Base-by-base conservation (phyloP, 2,329 filamentous ascomycete species). In the Aureobasidium subglaciale region DNA sequence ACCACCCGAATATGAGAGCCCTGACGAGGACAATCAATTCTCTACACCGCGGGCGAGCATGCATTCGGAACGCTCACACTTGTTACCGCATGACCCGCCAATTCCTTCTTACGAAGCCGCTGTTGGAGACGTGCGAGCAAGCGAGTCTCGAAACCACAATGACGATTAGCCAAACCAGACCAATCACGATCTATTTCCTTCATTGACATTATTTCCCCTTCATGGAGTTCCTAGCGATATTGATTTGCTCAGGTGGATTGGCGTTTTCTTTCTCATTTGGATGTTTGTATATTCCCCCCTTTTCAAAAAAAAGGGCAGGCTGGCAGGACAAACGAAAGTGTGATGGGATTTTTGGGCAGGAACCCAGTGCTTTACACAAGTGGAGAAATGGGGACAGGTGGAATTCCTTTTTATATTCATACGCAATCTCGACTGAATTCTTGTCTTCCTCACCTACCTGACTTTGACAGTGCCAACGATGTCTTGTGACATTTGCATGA, bases 71-170 rank as follows among this genome's bases (percentile, higher is more conserved):
- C 41, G 43, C 34, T 43, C 58, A 40, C 60, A 59, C 52, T 42
- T 58, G 45, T 54, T 58, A 56, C 56, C 27, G 20, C 56, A 54
- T 16, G 60, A 58, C 42, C 86, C 88, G 22, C 88, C 89, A 0
- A 90, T 93, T 60, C 89, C 89, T 2, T 91, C 83, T 64, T 95
- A 95, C 67, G 88, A 84, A 68, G 88, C 88, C 58, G 89, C 88
- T 1, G 77, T 90, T 56, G 71, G 71, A 30, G 56, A 53, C 24
- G 18, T 42, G 18, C 25, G 35, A 13, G 35, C 42, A 9, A 34
- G 32, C 11, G 25, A 32, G 20, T 37, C 41, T 20, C 42, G 43
- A 9, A 22, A 40, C 13, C n/a, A 40, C 27, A 32, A 37, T 10
- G 27, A 29, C 27, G 27, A 45, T 27, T 45, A 30, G 42, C 13